Evolutionary conservation across 176 grass and related monocot species (phyloP).

Genomic region (Canna indica): DNA sequence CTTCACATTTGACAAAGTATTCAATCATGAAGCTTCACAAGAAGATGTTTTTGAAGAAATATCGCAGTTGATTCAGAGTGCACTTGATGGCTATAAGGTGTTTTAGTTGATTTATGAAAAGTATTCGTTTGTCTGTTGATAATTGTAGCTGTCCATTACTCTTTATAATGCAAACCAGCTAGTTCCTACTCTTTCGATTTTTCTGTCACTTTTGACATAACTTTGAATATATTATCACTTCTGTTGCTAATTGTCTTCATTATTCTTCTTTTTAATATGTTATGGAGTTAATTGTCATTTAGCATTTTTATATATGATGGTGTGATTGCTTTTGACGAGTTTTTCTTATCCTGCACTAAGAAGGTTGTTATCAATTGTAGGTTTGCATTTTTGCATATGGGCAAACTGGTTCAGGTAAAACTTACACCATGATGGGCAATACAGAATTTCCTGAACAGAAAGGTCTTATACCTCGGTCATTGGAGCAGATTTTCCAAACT

Average conservation of each 20-base stretch:
- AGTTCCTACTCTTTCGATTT: not conserved
- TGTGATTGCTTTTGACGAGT: not conserved
- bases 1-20: constrained; percentile 95
- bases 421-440: constrained; percentile 99
- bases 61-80: constrained; percentile 83
- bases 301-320: not conserved
- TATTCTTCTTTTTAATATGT: not conserved
- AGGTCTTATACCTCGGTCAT: constrained; percentile 77
- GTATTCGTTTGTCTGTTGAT: not conserved
- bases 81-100: constrained; percentile 96
- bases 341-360: not conserved
- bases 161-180: not conserved
- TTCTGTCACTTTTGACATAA: not conserved
- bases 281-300: not conserved
- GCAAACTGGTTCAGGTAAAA: constrained; percentile 97
- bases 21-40: constrained; percentile 57
- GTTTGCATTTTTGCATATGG: constrained; percentile 99
- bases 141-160: not conserved
- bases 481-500: constrained; percentile 85
- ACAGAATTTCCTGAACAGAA: constrained; percentile 31
- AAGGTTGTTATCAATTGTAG: constrained; percentile 14
- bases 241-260: not conserved
- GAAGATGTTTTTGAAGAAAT: constrained; percentile 93
- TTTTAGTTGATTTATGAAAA: not conserved
- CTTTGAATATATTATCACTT: too few relatives aligned